A percentile compares a stretch with the other conserved stretches of the same genome.
phyloP scores from a whole-genome alignment of 2,329 filamentous ascomycete genomes.

The Cladosporium sp. region DNA sequence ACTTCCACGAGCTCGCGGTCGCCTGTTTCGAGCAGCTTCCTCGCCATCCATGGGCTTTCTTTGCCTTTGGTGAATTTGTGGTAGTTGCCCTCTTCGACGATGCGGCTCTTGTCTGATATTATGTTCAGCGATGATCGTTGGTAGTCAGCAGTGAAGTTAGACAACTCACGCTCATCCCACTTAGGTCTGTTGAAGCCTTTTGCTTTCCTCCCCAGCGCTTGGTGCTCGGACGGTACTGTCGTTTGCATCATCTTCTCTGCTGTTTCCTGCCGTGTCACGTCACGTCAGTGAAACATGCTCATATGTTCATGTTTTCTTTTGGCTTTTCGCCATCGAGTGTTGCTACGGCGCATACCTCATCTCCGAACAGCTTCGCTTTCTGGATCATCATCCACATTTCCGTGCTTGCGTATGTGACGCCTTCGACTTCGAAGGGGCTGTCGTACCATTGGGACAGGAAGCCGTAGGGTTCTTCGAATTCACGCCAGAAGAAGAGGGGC shows the following conservation, averaged over 20 bases:
- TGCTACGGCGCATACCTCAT: conserved; percentile 36
- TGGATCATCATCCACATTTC: conserved; percentile 55
- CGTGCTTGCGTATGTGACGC: conserved; percentile 42
- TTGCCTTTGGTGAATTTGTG: conserved; percentile 59
- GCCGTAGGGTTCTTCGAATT: conserved; percentile 50
- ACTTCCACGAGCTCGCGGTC: conserved; percentile 65
- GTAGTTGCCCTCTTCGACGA: conserved; percentile 61
- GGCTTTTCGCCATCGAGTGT: not conserved
- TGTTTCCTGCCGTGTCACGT: conserved; percentile 33
- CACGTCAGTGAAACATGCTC: not conserved
- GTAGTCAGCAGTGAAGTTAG: not conserved
- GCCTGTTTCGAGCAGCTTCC: conserved; percentile 59
- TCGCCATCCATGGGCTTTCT: conserved; percentile 48
- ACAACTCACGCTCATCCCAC: conserved; percentile 51
- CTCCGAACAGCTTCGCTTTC: conserved; percentile 47
- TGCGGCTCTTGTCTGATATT: conserved; percentile 48
- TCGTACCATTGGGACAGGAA: conserved; percentile 67
- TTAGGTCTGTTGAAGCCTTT: conserved; percentile 52
- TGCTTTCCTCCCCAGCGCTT: conserved; percentile 59
- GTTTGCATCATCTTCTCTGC: conserved; percentile 55
- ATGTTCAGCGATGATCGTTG: not conserved
- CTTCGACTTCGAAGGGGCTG: conserved; percentile 50
- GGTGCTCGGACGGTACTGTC: conserved; percentile 51
- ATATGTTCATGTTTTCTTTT: too few species aligned
- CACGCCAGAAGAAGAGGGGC: conserved; percentile 43